These are phyloP conservation scores for Psilocybe tampanensis DNA, from an alignment of 768 basidiomycete species.

Conservation along the genomic window DNA sequence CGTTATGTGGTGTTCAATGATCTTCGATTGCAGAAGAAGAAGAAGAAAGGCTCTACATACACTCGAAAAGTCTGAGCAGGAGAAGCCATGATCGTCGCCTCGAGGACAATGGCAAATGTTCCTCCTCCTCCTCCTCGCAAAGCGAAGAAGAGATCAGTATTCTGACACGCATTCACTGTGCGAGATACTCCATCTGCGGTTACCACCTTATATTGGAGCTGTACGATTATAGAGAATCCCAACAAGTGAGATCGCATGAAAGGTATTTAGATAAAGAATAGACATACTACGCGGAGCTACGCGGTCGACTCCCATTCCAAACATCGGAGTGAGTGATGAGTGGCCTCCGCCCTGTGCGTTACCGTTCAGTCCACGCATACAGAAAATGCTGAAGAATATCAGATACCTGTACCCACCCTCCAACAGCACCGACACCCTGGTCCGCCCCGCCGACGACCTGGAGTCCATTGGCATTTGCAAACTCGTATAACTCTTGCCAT, in stretches of 20 bases:
- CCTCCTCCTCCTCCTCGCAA: constrained; percentile 53
- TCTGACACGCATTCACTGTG: constrained; percentile 48
- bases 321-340: constrained; percentile 40
- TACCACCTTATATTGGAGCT: constrained; percentile 54
- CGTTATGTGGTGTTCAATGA: neutral
- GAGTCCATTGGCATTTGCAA: constrained; percentile 43
- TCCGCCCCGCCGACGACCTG: constrained; percentile 49
- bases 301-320: constrained; percentile 49
- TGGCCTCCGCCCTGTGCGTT: constrained; percentile 48
- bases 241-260: neutral
- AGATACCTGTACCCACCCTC: constrained; percentile 40
- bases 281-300: constrained; percentile 47
- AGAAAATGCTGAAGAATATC: neutral
- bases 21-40: neutral
- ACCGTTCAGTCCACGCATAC: neutral
- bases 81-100: constrained; percentile 36
- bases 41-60: constrained; percentile 5
- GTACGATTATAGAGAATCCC: too few relatives aligned
- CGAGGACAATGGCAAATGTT: constrained; percentile 47
- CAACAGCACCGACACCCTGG: constrained; percentile 41
- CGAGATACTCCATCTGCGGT: constrained; percentile 51
- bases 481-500: constrained; percentile 43
- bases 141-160: constrained; percentile 58
- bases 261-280: neutral
- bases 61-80: constrained; percentile 27